Conservation (phyloP, 306 rosid species). For the Medicago ruthenica region DNA sequence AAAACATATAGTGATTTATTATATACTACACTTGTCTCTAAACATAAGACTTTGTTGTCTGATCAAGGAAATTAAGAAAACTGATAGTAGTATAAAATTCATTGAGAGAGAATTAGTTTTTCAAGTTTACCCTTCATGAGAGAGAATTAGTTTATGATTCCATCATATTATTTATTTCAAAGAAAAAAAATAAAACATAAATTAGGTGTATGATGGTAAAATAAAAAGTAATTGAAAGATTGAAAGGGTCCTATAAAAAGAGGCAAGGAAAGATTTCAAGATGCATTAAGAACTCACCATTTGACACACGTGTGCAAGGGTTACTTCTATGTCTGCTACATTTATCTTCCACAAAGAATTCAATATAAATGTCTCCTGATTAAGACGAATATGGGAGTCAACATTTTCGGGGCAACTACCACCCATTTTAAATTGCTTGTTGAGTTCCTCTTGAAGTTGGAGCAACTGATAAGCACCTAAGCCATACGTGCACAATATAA, state of each 20-base stretch:
- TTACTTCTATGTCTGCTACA: constrained; percentile 92
- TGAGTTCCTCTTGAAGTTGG: constrained; percentile 83
- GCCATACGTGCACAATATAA: constrained; percentile 37
- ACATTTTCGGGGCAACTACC: constrained; percentile 57
- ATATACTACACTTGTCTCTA: too few relatives aligned
- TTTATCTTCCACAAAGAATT: constrained; percentile 93
- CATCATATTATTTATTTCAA: too few relatives aligned
- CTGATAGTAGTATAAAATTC: too few relatives aligned
- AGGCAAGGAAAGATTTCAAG: not conserved
- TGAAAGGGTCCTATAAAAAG: not conserved
- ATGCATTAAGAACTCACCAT: constrained; percentile 64
- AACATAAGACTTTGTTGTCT: too few relatives aligned
- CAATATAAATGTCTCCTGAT: constrained; percentile 72
- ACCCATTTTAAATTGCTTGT: constrained; percentile 67
- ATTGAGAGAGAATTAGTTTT: too few relatives aligned
- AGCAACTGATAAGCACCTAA: constrained; percentile 85
- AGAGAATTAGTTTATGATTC: too few relatives aligned
- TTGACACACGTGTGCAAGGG: constrained; percentile 88
- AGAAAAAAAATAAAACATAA: too few relatives aligned
- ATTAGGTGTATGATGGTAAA: not conserved
- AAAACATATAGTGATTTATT: too few relatives aligned
- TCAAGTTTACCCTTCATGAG: too few relatives aligned
- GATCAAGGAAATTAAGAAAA: too few relatives aligned
- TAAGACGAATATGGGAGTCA: constrained; percentile 71
- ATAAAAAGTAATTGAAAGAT: not conserved